Evolutionary conservation across 306 rosid genomes (phyloP), one percentile per base, ranked within the genome.

Genomic region (Carpinus viminea): DNA sequence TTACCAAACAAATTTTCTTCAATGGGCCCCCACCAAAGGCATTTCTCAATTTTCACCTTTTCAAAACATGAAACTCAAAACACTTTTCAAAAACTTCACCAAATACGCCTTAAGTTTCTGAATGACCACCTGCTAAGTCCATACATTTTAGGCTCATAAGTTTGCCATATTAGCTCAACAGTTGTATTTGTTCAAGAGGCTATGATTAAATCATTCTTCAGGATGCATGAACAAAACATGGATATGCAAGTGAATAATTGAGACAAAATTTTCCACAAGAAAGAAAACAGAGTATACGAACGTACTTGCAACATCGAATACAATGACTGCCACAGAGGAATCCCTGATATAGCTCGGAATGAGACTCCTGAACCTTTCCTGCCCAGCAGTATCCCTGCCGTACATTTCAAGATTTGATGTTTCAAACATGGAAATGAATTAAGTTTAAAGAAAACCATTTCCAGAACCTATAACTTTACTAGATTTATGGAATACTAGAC

Each of bases 361-460:
- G 41, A 88, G 85, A 88, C 91, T 88, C 83, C 91, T 85, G 79
- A 88, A 88, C 74, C 91, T 85, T 79, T 88, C 91, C 82, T 88
- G 91, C 56, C 91, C 89, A 70, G 86, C 86, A 26, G 89, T 88
- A 74, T 88, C 91, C 91, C 88, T 86, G 81, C 62, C 4, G n/a
- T 28, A 61, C 21, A 80, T n/a, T 68, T 24, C 17, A 69, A 36
- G 36, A 24, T 6, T 38, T 53, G 21, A 74, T 73, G 74, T 64
- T 26, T 73, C 38, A 65, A 65, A 7, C 31, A 13, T 16, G 52
- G n/a, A 45, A 41, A 3, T n/a, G 12, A 43, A 73, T 21, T 57
- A 57, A 20, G 15, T 8, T 21, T 7, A 16, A 8, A 21, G 5
- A 57, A 57, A 21, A 52, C 8, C 11, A 18, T 74, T n/a, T 15